Evolutionary conservation across 2,329 filamentous ascomycete genomes (phyloP).

Genomic region (Pochonia chlamydosporia): DNA sequence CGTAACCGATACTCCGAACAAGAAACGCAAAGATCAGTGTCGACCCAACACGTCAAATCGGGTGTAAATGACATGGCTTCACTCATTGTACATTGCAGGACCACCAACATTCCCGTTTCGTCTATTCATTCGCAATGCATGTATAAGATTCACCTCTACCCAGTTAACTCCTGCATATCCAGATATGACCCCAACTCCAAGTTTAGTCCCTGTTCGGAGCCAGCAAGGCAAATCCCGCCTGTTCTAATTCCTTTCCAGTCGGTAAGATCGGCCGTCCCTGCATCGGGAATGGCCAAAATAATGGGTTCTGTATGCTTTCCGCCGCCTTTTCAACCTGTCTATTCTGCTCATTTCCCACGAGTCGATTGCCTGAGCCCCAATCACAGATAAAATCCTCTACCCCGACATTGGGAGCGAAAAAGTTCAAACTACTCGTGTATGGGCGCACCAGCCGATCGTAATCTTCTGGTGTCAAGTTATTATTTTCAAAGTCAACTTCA

Average conservation of each 20-base stretch:
- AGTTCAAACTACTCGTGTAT: conserved; percentile 48
- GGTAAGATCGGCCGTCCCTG: conserved; percentile 51
- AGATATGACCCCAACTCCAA: too few relatives aligned
- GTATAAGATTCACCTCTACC: too few relatives aligned
- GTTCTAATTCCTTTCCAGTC: conserved; percentile 37
- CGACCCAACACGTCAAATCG: too few relatives aligned
- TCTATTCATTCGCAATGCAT: too few relatives aligned
- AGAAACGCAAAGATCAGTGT: too few relatives aligned
- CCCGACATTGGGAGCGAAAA: conserved; percentile 46
- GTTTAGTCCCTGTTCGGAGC: conserved; percentile 11
- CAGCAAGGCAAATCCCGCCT: conserved; percentile 45
- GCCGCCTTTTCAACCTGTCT: conserved; percentile 20
- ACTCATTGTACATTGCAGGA: too few relatives aligned
- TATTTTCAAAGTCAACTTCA: conserved; percentile 36
- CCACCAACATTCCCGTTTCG: too few relatives aligned
- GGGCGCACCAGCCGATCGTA: conserved; percentile 39
- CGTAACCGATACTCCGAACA: too few relatives aligned
- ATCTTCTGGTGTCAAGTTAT: conserved; percentile 26
- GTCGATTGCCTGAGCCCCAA: conserved; percentile 30
- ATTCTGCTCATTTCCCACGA: conserved; percentile 10
- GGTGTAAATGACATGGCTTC: too few relatives aligned
- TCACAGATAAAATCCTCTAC: conserved; percentile 42
- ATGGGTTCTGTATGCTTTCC: conserved; percentile 42
- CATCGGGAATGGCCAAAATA: conserved; percentile 58
- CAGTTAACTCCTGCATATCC: too few relatives aligned